Percentiles rank a stretch among this genome's conserved stretches.
phyloP scores from a whole-genome alignment of 192 early-diverging fungal species.

The Entomortierella beljakovae region DNA sequence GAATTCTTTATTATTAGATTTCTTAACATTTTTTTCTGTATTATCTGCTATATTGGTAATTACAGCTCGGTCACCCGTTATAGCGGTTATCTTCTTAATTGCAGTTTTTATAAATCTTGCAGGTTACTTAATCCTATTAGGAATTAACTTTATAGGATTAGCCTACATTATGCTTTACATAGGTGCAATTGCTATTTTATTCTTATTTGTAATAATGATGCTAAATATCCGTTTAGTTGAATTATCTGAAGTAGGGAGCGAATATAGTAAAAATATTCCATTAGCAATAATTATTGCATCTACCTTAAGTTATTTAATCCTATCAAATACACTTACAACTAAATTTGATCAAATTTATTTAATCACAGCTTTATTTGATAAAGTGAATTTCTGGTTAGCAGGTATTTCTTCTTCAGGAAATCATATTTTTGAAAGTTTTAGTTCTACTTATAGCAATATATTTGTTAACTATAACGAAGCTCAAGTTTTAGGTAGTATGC shows the following conservation, averaged over 20 bases:
- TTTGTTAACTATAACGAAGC: constrained; percentile 28
- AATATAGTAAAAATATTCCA: constrained; percentile 28
- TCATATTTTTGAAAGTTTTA: constrained; percentile 15
- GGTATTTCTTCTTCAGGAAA: constrained; percentile 23
- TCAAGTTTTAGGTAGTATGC: constrained; percentile 17
- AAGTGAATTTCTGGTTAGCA: constrained; percentile 12
- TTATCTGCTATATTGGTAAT: constrained; percentile 66
- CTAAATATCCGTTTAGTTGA: constrained; percentile 67
- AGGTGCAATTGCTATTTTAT: constrained; percentile 69
- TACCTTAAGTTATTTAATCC: constrained; percentile 23
- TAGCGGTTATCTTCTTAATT: constrained; percentile 69
- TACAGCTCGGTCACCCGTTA: constrained; percentile 67
- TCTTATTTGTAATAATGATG: constrained; percentile 73
- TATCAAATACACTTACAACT: constrained; percentile 12
- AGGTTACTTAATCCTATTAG: constrained; percentile 70
- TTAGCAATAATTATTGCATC: constrained; percentile 20
- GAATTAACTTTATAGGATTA: constrained; percentile 67
- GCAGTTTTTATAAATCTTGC: constrained; percentile 69
- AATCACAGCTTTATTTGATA: constrained; percentile 25
- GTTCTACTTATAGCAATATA: constrained; percentile 17
- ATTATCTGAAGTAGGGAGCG: constrained; percentile 55
- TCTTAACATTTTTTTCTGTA: constrained; percentile 49
- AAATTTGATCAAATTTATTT: constrained; percentile 18
- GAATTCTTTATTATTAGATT: constrained; percentile 46
- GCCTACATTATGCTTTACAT: constrained; percentile 70